Evolutionary conservation across 2,329 filamentous ascomycete genomes (phyloP).

Genomic region (Nemania abortiva): DNA sequence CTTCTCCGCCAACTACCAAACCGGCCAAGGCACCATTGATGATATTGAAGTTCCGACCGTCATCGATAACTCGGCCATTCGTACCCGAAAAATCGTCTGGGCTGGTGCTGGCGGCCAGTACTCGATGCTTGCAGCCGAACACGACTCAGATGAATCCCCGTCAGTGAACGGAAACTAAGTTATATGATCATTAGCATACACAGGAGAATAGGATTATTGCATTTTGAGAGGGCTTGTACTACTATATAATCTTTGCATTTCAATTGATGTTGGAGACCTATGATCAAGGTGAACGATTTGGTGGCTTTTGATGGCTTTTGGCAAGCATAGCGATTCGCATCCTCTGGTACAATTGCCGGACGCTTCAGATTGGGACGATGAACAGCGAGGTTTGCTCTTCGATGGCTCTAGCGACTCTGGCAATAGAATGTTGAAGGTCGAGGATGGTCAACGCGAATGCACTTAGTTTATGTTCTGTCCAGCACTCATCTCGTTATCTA

Average conservation of each 20-base stretch:
- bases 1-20: constrained; percentile 84
- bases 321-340: constrained; percentile 7
- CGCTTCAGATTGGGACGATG: constrained; percentile 5
- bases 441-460: background rate
- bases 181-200: background rate
- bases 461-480: background rate
- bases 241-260: constrained; percentile 36
- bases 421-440: constrained; percentile 7
- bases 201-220: constrained; percentile 4
- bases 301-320: constrained; percentile 9
- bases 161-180: constrained; percentile 27
- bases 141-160: constrained; percentile 9
- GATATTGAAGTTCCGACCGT: constrained; percentile 82
- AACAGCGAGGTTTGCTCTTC: constrained; percentile 17
- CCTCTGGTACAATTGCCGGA: background rate
- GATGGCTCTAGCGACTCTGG: background rate
- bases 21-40: constrained; percentile 80
- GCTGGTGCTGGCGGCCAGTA: constrained; percentile 93
- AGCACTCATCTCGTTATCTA: background rate
- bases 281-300: background rate
- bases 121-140: constrained; percentile 55
- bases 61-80: constrained; percentile 87
- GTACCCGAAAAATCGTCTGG: constrained; percentile 78
- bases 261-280: constrained; percentile 21
- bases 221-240: constrained; percentile 17